These are phyloP conservation scores for Saccharum spontaneum DNA, from an alignment of 176 grass and related monocot genomes.

Conservation along the genomic window DNA sequence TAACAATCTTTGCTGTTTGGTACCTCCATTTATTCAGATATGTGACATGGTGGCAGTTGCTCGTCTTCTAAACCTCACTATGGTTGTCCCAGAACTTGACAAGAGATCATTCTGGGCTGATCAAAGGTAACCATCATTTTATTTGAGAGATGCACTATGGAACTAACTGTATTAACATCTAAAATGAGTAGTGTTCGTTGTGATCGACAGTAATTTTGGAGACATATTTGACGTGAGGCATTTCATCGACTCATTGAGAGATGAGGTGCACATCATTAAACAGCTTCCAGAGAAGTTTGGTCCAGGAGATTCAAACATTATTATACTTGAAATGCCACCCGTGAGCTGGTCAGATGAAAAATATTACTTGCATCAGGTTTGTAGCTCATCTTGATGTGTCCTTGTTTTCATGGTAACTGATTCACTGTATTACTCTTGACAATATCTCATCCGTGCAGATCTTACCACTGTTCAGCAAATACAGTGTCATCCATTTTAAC, in stretches of 20 bases:
- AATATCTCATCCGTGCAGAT: conserved; percentile 58
- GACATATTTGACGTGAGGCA: conserved; percentile 93
- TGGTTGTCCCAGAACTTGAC: conserved; percentile 88
- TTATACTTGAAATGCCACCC: conserved; percentile 66
- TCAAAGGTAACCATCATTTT: conserved; percentile 63
- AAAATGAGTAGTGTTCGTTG: conserved; percentile 2
- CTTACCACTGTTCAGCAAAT: conserved; percentile 85
- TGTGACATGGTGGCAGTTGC: conserved; percentile 94
- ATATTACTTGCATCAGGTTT: conserved; percentile 95
- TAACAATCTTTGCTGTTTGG: conserved; percentile 14
- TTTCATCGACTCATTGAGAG: conserved; percentile 83
- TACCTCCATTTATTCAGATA: conserved; percentile 53
- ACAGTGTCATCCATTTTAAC: conserved; percentile 85
- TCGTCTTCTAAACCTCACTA: conserved; percentile 80
- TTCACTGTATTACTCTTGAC: conserved; percentile 2
- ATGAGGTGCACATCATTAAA: conserved; percentile 78
- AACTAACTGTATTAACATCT: conserved; percentile 16
- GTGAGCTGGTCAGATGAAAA: conserved; percentile 98
- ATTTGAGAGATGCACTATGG: neutral
- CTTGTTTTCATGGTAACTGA: conserved; percentile 8
- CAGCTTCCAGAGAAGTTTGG: conserved; percentile 64
- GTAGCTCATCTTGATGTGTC: conserved; percentile 18
- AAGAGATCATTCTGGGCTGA: conserved; percentile 98
- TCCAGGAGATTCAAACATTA: conserved; percentile 29
- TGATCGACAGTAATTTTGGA: conserved; percentile 68